Evolutionary conservation across 495 filamentous ascomycete genomes (phyloP).

Genomic region (Lepidopterella palustris): DNA sequence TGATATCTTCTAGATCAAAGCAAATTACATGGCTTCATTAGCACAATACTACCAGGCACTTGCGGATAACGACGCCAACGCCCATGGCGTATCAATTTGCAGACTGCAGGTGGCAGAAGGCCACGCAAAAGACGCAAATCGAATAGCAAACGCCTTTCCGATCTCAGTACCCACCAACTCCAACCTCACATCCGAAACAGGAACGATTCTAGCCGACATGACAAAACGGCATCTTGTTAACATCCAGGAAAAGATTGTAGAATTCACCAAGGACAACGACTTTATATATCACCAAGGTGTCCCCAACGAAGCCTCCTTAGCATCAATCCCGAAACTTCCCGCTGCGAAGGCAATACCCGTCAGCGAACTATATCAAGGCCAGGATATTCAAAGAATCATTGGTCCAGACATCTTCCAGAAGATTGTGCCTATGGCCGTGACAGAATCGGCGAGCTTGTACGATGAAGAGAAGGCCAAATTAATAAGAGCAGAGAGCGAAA

Average conservation of each 20-base stretch:
- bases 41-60: conserved; percentile 93
- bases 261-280: conserved; percentile 87
- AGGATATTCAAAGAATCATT: conserved; percentile 94
- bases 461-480: conserved; percentile 98
- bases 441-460: conserved; percentile 92
- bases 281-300: conserved; percentile 95
- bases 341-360: conserved; percentile 98
- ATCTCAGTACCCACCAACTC: conserved; percentile 69
- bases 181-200: conserved; percentile 77
- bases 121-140: conserved; percentile 65
- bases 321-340: conserved; percentile 79
- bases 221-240: conserved; percentile 73
- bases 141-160: conserved; percentile 74
- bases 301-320: conserved; percentile 72
- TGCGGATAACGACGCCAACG: conserved; percentile 80
- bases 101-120: conserved; percentile 75
- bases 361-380: conserved; percentile 90
- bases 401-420: conserved; percentile 96
- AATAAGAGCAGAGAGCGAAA: conserved; percentile 86
- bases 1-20: conserved; percentile 56
- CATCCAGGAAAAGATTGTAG: conserved; percentile 70
- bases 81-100: conserved; percentile 80
- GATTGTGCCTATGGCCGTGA: conserved; percentile 93
- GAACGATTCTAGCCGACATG: conserved; percentile 63
- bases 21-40: conserved; percentile 73